A percentile compares a stretch with the other conserved stretches of the same genome.
Evolutionary conservation across 306 rosid species (phyloP).

Genomic region (Cicer chorassanicum): DNA sequence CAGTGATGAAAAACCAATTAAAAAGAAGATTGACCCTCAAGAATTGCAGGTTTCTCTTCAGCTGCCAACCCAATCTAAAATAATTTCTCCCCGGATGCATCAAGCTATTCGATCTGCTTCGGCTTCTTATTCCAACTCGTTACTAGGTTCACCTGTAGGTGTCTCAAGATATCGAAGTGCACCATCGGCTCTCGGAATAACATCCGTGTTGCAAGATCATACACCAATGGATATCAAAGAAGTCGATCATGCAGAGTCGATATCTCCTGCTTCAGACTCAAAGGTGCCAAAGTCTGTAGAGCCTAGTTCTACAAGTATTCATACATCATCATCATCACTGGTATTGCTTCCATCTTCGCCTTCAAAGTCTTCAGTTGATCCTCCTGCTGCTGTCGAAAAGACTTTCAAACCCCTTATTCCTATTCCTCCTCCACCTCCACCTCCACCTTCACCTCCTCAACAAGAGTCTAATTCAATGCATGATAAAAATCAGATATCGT

Average conservation of each 20-base stretch:
- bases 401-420: slow-evolving; percentile 40
- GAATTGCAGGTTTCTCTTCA: slow-evolving; percentile 62
- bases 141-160: slow-evolving; percentile 68
- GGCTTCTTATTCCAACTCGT: slow-evolving; percentile 59
- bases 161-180: slow-evolving; percentile 69
- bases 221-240: slow-evolving; percentile 53
- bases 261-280: slow-evolving; percentile 48
- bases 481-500: slow-evolving; percentile 44
- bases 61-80: slow-evolving; percentile 66
- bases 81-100: slow-evolving; percentile 69
- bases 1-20: slow-evolving; percentile 30
- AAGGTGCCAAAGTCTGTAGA: slow-evolving; percentile 48
- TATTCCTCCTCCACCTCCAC: slow-evolving; percentile 28
- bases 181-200: slow-evolving; percentile 84
- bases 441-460: slow-evolving; percentile 13
- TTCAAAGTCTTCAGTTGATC: slow-evolving; percentile 47
- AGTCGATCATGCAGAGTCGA: slow-evolving; percentile 45
- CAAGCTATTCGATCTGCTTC: slow-evolving; percentile 62
- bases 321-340: slow-evolving; percentile 46
- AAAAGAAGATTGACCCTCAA: slow-evolving; percentile 51
- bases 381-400: slow-evolving; percentile 40
- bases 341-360: slow-evolving; percentile 41
- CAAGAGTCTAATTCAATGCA: slow-evolving; percentile 40
- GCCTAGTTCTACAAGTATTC: slow-evolving; percentile 45
- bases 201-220: slow-evolving; percentile 83